phyloP scores from a whole-genome alignment of 2,329 filamentous ascomycete species.

The Parastagonospora nodorum region DNA sequence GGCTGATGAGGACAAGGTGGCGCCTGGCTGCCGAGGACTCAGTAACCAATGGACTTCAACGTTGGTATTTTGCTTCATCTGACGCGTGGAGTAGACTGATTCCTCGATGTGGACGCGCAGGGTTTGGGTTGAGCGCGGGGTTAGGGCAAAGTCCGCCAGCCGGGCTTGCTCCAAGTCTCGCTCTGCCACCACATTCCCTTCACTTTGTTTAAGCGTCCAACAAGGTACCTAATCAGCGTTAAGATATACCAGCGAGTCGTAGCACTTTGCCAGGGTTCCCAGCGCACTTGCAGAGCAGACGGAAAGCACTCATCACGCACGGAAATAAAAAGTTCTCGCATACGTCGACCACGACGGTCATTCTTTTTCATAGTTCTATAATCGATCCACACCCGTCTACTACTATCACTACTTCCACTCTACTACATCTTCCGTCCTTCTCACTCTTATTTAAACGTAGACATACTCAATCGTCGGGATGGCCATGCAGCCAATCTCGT shows the following conservation, averaged over 20 bases:
- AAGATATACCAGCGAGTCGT: constrained; percentile 1
- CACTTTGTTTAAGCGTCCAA: background rate
- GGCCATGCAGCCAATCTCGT: constrained; percentile 2
- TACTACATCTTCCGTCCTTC: constrained; percentile 21
- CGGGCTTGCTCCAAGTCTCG: background rate
- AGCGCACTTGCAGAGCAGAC: constrained; percentile 19
- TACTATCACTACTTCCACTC: constrained; percentile 23
- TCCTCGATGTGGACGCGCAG: background rate
- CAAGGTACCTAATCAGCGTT: background rate
- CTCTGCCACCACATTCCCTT: background rate
- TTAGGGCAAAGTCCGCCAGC: background rate
- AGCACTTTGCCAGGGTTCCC: constrained; percentile 15
- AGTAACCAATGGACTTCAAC: too few relatives aligned
- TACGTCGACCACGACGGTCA: constrained; percentile 16
- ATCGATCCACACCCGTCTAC: constrained; percentile 21
- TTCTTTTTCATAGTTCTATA: constrained; percentile 19
- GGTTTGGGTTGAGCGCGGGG: background rate
- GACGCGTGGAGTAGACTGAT: background rate
- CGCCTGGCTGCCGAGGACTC: too few relatives aligned
- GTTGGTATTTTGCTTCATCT: too few relatives aligned
- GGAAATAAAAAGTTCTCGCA: constrained; percentile 20
- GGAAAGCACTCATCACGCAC: constrained; percentile 22
- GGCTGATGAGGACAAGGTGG: too few relatives aligned
- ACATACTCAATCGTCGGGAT: background rate
- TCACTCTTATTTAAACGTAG: constrained; percentile 9